Conservation (phyloP, 2,329 filamentous ascomycete genomes). For the Epichloe amarillans region DNA sequence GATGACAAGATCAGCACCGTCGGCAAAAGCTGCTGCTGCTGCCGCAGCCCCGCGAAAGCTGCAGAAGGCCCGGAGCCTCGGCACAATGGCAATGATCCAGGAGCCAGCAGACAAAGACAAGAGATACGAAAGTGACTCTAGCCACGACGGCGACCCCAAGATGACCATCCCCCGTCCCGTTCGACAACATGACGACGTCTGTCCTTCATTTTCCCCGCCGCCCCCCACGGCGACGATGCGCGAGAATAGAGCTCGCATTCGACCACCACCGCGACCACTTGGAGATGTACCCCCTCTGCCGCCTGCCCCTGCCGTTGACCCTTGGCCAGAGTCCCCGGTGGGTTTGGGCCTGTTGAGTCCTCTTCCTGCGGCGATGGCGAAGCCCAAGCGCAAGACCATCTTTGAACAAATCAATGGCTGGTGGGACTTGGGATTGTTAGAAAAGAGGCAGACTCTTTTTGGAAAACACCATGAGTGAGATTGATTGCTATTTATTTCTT, state of each 20-base stretch:
- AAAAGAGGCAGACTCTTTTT: slow-evolving; percentile 27
- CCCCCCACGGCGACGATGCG: slow-evolving; percentile 23
- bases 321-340: slow-evolving; percentile 4
- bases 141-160: slow-evolving; percentile 17
- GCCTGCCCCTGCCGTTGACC: slow-evolving; percentile 8
- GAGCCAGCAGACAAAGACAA: slow-evolving; percentile 16
- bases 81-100: slow-evolving; percentile 23
- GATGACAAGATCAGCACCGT: not conserved
- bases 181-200: not conserved
- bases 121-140: slow-evolving; percentile 19
- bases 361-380: slow-evolving; percentile 10
- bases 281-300: slow-evolving; percentile 14
- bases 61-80: slow-evolving; percentile 21
- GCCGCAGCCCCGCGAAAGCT: slow-evolving; percentile 8
- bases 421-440: slow-evolving; percentile 40
- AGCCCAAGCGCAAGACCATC: slow-evolving; percentile 32
- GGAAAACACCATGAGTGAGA: slow-evolving; percentile 4
- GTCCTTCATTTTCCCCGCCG: slow-evolving; percentile 17
- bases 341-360: slow-evolving; percentile 1
- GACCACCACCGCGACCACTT: slow-evolving; percentile 15
- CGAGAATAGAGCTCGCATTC: slow-evolving; percentile 11
- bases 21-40: not conserved
- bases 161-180: slow-evolving; percentile 10
- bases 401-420: slow-evolving; percentile 37
- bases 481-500: not conserved